phyloP scores from a whole-genome alignment of 2,329 filamentous ascomycete species.

The Aspergillus arachidicola region DNA sequence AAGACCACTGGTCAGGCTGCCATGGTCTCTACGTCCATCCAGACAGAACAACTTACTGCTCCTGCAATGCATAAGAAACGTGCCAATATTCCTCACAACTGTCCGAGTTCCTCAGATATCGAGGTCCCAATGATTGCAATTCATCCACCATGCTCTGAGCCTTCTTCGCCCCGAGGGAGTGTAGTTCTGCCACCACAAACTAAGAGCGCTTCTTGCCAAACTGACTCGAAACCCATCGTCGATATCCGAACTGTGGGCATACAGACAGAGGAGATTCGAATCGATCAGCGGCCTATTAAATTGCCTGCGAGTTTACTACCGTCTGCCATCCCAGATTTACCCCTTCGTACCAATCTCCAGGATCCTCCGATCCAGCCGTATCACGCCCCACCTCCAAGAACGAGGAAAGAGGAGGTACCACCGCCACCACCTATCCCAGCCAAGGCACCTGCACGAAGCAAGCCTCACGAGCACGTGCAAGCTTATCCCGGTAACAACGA shows the following conservation, averaged over 20 bases:
- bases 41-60: slow-evolving; percentile 34
- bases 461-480: slow-evolving; percentile 55
- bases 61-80: slow-evolving; percentile 19
- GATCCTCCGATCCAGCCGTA: slow-evolving; percentile 38
- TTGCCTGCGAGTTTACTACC: slow-evolving; percentile 79
- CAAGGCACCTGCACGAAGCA: slow-evolving; percentile 23
- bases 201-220: slow-evolving; percentile 83
- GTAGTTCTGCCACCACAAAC: slow-evolving; percentile 76
- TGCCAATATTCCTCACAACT: slow-evolving; percentile 15
- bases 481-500: slow-evolving; percentile 80
- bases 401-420: slow-evolving; percentile 30
- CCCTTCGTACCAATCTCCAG: slow-evolving; percentile 31
- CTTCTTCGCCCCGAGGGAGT: slow-evolving; percentile 74
- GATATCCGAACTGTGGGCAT: slow-evolving; percentile 61
- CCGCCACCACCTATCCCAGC: slow-evolving; percentile 42
- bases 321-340: slow-evolving; percentile 67
- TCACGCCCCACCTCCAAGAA: slow-evolving; percentile 37
- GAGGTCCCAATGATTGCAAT: slow-evolving; percentile 87
- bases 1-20: slow-evolving; percentile 13
- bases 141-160: slow-evolving; percentile 81
- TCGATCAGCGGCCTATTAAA: slow-evolving; percentile 74
- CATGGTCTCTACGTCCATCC: slow-evolving; percentile 35
- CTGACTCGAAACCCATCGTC: slow-evolving; percentile 55
- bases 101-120: slow-evolving; percentile 23
- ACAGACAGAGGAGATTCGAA: slow-evolving; percentile 89